Percentiles rank a stretch among this genome's conserved stretches.
Evolutionary conservation across 345 rosid species (phyloP).

Genomic region (Turritis glabra): DNA sequence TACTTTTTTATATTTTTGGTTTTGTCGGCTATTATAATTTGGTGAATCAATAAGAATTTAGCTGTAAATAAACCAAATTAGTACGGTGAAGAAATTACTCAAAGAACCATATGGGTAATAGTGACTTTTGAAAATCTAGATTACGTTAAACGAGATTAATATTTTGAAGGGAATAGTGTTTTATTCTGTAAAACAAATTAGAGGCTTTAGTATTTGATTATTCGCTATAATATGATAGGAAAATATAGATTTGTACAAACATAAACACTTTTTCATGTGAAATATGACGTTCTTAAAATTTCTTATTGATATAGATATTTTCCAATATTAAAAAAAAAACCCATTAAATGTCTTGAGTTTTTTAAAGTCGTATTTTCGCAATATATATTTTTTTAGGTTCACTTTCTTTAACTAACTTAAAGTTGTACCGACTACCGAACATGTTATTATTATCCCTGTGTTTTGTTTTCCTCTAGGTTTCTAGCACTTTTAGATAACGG

Average conservation of each 20-base stretch:
- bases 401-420: not conserved
- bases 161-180: not conserved
- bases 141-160: not conserved
- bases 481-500: not conserved
- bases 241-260: not conserved
- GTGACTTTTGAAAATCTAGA: not conserved
- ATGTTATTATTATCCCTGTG: not conserved
- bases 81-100: not conserved
- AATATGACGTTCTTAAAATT: not conserved
- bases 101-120: not conserved
- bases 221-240: not conserved
- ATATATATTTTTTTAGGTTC: not conserved
- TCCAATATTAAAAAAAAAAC: too few species aligned
- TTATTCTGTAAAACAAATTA: not conserved
- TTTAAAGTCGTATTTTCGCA: not conserved
- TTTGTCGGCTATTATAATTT: not conserved
- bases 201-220: not conserved
- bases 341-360: not conserved
- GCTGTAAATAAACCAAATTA: not conserved
- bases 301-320: too few species aligned
- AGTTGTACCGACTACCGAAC: not conserved
- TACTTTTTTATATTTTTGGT: not conserved
- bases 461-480: constrained; percentile 24
- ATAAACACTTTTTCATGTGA: not conserved
- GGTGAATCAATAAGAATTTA: not conserved